Conservation (phyloP, 2,329 filamentous ascomycete genomes). For the Juglanconis sp. region DNA sequence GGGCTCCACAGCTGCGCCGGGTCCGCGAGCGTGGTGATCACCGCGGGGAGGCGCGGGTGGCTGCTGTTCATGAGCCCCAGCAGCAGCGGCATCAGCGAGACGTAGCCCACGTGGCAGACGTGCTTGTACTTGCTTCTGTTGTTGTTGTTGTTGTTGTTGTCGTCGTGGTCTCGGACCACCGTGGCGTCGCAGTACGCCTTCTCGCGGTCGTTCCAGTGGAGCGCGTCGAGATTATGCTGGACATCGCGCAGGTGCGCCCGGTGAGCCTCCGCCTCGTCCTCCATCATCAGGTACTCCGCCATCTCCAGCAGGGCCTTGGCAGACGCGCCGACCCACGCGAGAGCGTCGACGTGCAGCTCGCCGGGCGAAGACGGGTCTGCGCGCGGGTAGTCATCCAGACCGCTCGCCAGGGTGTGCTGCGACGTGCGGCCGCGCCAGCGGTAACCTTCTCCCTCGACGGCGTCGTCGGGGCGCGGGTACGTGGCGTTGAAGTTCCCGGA, state of each 20-base stretch:
- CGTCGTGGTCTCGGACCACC: slow-evolving; percentile 52
- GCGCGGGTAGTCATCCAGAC: slow-evolving; percentile 88
- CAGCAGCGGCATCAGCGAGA: slow-evolving; percentile 21
- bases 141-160: slow-evolving; percentile 17
- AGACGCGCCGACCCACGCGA: slow-evolving; percentile 93
- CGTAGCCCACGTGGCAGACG: slow-evolving; percentile 21
- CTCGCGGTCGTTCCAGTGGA: slow-evolving; percentile 78
- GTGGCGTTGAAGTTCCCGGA: slow-evolving; percentile 68
- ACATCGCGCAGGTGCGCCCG: slow-evolving; percentile 69
- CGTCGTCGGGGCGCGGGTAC: slow-evolving; percentile 8
- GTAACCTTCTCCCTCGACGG: slow-evolving; percentile 70
- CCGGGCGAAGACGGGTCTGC: slow-evolving; percentile 88
- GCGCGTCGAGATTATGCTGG: slow-evolving; percentile 74
- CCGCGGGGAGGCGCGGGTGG: slow-evolving; percentile 17
- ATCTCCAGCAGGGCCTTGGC: slow-evolving; percentile 74
- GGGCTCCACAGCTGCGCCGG: slow-evolving; percentile 16
- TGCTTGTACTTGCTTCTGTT: slow-evolving; percentile 19
- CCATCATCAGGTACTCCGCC: slow-evolving; percentile 65
- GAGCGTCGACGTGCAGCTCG: slow-evolving; percentile 85
- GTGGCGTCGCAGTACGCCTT: slow-evolving; percentile 86
- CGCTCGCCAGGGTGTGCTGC: slow-evolving; percentile 80
- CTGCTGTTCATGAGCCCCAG: slow-evolving; percentile 20
- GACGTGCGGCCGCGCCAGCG: slow-evolving; percentile 85
- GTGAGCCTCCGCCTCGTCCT: slow-evolving; percentile 75
- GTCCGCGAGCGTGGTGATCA: slow-evolving; percentile 19